Conservation (phyloP, 331 rosid genomes). For the Quercus phellos region DNA sequence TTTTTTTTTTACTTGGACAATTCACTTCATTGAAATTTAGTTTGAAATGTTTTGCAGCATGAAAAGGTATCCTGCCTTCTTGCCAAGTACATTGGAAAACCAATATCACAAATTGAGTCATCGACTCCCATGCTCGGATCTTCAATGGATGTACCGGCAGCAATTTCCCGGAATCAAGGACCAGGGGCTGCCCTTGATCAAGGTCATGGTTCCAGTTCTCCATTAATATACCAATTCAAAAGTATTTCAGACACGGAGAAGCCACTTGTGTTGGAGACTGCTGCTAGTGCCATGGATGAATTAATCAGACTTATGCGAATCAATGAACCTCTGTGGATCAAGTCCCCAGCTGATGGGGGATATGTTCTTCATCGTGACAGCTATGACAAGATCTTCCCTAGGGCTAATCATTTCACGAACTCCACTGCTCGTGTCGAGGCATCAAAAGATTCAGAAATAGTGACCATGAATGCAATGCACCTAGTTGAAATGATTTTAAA, state of each 20-base stretch:
- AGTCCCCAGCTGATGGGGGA: conserved; percentile 20
- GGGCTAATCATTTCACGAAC: conserved; percentile 16
- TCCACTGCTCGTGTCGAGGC: conserved; percentile 38
- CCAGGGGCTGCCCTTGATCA: conserved; percentile 1
- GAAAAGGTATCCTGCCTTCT: conserved; percentile 31
- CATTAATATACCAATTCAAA: background rate
- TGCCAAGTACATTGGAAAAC: conserved; percentile 31
- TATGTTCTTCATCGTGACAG: conserved; percentile 34
- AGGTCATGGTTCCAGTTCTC: background rate
- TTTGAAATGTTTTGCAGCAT: conserved; percentile 39
- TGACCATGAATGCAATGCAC: conserved; percentile 30
- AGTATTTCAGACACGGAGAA: conserved; percentile 31
- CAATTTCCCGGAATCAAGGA: conserved; percentile 14
- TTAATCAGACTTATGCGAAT: conserved; percentile 30
- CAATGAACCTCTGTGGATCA: conserved; percentile 56
- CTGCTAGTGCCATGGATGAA: conserved; percentile 51
- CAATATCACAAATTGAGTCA: conserved; percentile 30
- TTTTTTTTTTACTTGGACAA: background rate
- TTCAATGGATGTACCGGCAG: background rate
- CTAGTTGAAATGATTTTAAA: conserved; percentile 53
- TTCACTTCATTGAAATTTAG: background rate
- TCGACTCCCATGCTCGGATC: background rate
- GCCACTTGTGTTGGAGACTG: conserved; percentile 33
- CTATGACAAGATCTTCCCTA: conserved; percentile 33
- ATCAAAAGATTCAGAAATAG: conserved; percentile 49